phyloP scores from a whole-genome alignment of 2,329 filamentous ascomycete species.

The Paecilomyces niveus region DNA sequence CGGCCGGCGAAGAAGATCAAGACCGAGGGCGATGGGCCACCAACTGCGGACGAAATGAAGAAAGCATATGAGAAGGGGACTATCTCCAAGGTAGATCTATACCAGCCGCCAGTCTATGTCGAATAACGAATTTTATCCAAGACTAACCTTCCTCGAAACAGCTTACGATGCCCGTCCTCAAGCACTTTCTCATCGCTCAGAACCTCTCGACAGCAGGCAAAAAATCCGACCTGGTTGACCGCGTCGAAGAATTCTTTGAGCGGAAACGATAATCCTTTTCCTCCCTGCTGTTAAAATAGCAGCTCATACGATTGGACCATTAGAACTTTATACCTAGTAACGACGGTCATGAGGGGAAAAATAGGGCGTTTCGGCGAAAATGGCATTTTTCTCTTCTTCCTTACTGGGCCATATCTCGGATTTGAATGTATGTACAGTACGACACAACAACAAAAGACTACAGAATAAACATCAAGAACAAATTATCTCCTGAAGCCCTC shows the following conservation, averaged over 20 bases:
- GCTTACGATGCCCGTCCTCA: constrained; percentile 42
- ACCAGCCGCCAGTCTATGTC: background rate
- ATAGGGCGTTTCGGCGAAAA: background rate
- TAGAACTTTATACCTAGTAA: background rate
- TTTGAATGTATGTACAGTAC: background rate
- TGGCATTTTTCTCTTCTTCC: background rate
- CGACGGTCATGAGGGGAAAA: background rate
- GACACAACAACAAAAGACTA: background rate
- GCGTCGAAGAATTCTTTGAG: constrained; percentile 43
- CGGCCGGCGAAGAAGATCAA: constrained; percentile 42
- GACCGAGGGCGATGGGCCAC: constrained; percentile 20
- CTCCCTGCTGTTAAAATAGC: too few species aligned
- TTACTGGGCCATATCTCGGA: background rate
- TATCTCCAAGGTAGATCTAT: constrained; percentile 31
- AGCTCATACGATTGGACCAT: too few species aligned
- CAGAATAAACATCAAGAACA: too few species aligned
- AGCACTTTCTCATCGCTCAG: constrained; percentile 39
- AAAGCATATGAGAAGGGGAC: constrained; percentile 34
- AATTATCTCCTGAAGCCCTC: too few species aligned
- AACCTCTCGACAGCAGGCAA: constrained; percentile 38
- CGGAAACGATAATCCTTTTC: constrained; percentile 22
- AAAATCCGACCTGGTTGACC: constrained; percentile 46
- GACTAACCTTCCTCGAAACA: constrained; percentile 8
- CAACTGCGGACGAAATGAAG: constrained; percentile 32
- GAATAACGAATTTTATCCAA: constrained; percentile 4